Evolutionary conservation across 345 rosid genomes (phyloP).

Genomic region (Eucalyptus tenuipes): DNA sequence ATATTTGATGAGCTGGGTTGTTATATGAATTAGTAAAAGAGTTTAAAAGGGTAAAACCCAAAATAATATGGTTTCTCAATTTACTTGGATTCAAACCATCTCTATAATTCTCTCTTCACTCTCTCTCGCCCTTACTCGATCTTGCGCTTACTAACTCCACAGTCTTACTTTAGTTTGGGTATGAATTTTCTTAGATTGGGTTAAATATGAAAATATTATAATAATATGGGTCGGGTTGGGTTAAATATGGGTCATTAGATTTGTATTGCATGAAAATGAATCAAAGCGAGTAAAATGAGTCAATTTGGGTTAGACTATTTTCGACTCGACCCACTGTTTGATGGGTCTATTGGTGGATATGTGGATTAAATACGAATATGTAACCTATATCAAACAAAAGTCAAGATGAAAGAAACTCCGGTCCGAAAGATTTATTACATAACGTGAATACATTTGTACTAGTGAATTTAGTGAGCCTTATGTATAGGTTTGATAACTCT

Average conservation of each 20-base stretch:
- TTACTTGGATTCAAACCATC: background rate
- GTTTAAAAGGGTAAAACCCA: background rate
- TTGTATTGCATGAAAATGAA: background rate
- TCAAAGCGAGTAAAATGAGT: background rate
- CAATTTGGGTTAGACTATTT: too few relatives aligned
- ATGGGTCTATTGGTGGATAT: background rate
- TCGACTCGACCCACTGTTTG: accelerated
- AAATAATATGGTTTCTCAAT: background rate
- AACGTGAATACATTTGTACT: background rate
- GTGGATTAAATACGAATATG: background rate
- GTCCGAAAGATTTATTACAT: background rate
- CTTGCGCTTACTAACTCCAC: accelerated
- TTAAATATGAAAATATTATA: background rate
- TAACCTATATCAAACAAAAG: background rate
- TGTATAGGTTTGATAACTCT: background rate
- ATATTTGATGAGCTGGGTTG: accelerated
- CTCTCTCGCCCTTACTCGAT: accelerated
- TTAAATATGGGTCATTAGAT: accelerated
- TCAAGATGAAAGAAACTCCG: background rate
- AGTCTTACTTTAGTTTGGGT: accelerated
- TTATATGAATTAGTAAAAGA: background rate
- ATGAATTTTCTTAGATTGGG: too few relatives aligned
- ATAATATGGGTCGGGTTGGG: accelerated
- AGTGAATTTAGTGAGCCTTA: background rate
- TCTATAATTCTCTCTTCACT: too few relatives aligned